A percentile compares a stretch with the other conserved stretches of the same genome.
These are phyloP conservation scores for Baorangia bicolor DNA, from an alignment of 768 basidiomycete species.

Conservation along the genomic window DNA sequence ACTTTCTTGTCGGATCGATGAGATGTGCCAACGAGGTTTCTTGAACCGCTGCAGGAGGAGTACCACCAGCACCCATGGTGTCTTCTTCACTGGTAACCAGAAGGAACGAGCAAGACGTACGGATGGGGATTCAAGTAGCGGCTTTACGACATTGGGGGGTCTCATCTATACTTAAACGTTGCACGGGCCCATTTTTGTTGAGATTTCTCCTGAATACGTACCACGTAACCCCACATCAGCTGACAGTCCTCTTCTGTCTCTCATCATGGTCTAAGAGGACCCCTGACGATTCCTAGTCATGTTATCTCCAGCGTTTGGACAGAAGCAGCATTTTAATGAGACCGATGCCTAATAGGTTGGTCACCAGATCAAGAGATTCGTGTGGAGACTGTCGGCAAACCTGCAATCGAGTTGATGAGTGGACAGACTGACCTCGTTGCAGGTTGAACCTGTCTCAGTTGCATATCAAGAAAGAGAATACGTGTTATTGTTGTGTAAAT, in stretches of 20 bases:
- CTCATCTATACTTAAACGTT: background rate
- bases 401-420: too few relatives aligned
- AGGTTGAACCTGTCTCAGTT: too few relatives aligned
- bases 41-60: constrained; percentile 27
- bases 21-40: constrained; percentile 49
- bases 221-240: too few relatives aligned
- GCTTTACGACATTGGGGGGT: background rate
- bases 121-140: constrained; percentile 14
- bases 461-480: too few relatives aligned
- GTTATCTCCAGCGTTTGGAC: background rate
- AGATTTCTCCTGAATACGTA: background rate
- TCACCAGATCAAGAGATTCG: background rate
- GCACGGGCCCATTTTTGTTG: background rate
- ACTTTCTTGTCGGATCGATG: constrained; percentile 59
- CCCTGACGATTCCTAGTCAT: background rate
- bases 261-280: background rate
- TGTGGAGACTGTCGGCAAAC: background rate
- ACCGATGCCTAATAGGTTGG: background rate
- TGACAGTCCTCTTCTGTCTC: background rate
- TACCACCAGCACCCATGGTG: constrained; percentile 56
- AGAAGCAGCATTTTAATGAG: background rate
- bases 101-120: constrained; percentile 7
- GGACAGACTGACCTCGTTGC: too few relatives aligned
- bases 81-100: background rate
- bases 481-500: background rate